Evolutionary conservation across 768 basidiomycete species (phyloP), one percentile per base, ranked within the genome.

Genomic region (Lactarius trivialis): DNA sequence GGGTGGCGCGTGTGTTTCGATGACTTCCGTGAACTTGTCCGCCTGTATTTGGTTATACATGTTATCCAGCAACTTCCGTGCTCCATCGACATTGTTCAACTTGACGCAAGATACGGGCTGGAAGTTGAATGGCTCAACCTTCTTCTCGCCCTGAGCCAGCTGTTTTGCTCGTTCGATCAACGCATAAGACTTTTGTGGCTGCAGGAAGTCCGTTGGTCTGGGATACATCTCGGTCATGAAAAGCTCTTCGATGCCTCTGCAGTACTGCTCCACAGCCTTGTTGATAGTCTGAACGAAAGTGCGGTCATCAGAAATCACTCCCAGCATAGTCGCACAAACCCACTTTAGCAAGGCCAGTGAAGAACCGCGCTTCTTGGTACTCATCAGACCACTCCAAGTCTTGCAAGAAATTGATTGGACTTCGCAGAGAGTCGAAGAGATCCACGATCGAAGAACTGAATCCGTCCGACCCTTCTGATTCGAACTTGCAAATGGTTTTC

Each of bases 391-490:
- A 99, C 63, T 94, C 83, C 43, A 99, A 77, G 53, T 91, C 90
- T 72, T 91, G 83, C 50, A 99, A 74, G 74, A 97, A 94, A 60
- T 83, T 82, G 69, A 94, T 88, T 0, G 96, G 93, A 68, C 91
- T 93, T 55, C 91, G 85, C 58, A 98, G 79, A 3, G 94, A 97
- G 65, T 93, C 93, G 70, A 98, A 98, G 1, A 99, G 79, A 73
- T 99, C 97, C 26, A 94, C 86, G 58, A 99, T 95, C 0, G 96
- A 98, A n/a, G 95, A 94, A 68, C 93, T 96, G 69, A 95, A 91
- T 0, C 90, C 90, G 73, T 91, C 85, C 12, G 78, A 62, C 63
- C 89, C 81, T 75, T 93, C 82, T 60, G 91, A 80, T 77, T 93
- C 81, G 67, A 91, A 92, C 86, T 89, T 65, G 32, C 37, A 49